phyloP scores from a whole-genome alignment of 2,329 filamentous ascomycete genomes.

The Diaporthe australafricana region DNA sequence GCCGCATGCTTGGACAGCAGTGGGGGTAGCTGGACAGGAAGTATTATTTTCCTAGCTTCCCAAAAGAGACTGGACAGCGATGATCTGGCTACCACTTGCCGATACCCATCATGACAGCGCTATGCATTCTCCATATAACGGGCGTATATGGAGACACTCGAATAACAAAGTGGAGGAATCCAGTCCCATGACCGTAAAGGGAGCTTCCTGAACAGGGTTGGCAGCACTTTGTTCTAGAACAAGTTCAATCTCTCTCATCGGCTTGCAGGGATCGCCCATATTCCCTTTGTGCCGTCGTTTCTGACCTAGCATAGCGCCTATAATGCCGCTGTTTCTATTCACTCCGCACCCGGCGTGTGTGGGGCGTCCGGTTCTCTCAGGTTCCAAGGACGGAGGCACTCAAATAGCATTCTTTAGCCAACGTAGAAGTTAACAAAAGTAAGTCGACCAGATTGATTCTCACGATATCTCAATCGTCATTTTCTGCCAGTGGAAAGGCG shows the following conservation, averaged over 20 bases:
- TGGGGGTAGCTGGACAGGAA: neutral
- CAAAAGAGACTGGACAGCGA: neutral
- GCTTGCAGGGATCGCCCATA: neutral
- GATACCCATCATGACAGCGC: neutral
- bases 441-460: neutral
- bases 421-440: too few species aligned
- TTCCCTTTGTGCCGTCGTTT: neutral
- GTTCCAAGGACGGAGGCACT: too few species aligned
- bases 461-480: neutral
- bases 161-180: neutral
- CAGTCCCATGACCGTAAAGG: neutral
- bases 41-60: neutral
- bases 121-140: neutral
- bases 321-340: neutral
- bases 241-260: neutral
- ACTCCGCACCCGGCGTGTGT: neutral
- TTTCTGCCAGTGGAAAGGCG: neutral
- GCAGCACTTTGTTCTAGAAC: neutral
- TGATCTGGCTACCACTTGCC: neutral
- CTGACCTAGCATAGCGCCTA: neutral
- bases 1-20: neutral
- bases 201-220: slow-evolving; percentile 21
- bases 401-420: neutral
- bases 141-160: neutral
- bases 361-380: neutral